Base-by-base conservation (phyloP, 352 stramenopile genomes). In the Discostella stelligera region DNA sequence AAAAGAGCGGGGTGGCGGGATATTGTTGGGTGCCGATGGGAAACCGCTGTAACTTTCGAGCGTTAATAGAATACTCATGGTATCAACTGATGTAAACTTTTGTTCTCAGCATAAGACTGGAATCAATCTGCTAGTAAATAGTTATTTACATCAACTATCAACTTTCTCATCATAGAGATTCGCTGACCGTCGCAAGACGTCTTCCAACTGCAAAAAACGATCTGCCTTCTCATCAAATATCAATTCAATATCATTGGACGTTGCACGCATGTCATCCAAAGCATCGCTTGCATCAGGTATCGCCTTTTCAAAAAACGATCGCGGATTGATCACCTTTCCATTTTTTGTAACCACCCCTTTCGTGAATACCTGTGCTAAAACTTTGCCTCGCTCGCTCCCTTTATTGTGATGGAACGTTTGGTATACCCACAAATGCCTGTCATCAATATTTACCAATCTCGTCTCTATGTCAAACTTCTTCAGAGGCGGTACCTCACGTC, bases 401-500 rank as follows among this genome's bases (percentile, higher is more conserved):
- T 50, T 32, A 30, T 13, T 32, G 44, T 73, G 48, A 74, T 75
- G 68, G 71, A 82, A 74, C 37, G 71, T 76, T 48, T 77, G 62
- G 60, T 83, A 82, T 25, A 88, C 80, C 82, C 83, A 91, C 16
- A 87, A 58, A 72, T 88, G 77, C 49, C 74, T 50, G n/a, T 89
- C 82, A 75, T 89, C 81, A 52, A 91, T 71, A 16, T 48, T 66
- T 7, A 39, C 56, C 9, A 89, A 39, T 53, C 56, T 67, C 1
- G 73, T 80, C 30, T 91, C 66, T 23, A 91, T 81, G 71, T 89
- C 52, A 72, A 91, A 91, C 56, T 71, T 76, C 48, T 69, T 68
- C 64, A 86, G 75, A n/a, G 79, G 78, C 53, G 55, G 56, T 52
- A 91, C 80, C 67, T 91, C 85, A 44, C 62, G 49, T 62, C 85